Base-by-base conservation (phyloP, 2,329 filamentous ascomycete genomes). In the Aspergillus melleus region DNA sequence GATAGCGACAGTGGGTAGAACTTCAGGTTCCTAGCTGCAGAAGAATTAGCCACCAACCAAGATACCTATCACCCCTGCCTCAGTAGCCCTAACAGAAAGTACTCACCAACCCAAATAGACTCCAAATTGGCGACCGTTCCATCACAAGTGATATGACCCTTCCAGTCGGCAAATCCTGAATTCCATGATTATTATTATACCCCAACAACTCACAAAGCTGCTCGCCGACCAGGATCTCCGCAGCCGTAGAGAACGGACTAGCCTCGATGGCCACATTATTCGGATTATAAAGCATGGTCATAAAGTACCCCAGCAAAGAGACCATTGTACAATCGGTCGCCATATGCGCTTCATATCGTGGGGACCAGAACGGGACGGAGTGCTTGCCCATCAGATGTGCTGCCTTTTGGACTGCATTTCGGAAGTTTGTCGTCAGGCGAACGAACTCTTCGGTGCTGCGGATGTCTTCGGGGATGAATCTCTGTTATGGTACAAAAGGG, bases 241-340 rank as follows among this genome's bases (percentile, higher is more conserved):
- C 73, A 2, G 79, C 58, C 0, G 79, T 82, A 0, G 78, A 77
- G 14, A 81, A 62, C 0, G 80, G 80, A 49, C 78, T 81, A 1
- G 76, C 79, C 59, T 83, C 80, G 0, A 80, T 64, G 1, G 79
- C 71, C 1, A 82, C 77, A 44, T 83, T 83, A 69, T 83, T 83
- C 0, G 80, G 80, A 52, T 83, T 82, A 60, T 81, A 82, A 22
- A 83, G 32, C 80, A 82, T 82, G 0, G 80, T 80, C 72, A 79
- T 80, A 26, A 81, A 78, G 64, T 81, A 81, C 0, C 80, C 80
- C 3, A 81, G 68, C 2, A 81, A 54, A 1, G 75, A 71, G 0
- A 79, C 68, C 76, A 81, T 81, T 51, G 69, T 75, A 65, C 80
- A 50, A 57, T 81, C 69, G 9, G 72, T 75, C 29, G 52, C 76